Conservation (phyloP, 768 basidiomycete species). For the Boletellus emodensis region DNA sequence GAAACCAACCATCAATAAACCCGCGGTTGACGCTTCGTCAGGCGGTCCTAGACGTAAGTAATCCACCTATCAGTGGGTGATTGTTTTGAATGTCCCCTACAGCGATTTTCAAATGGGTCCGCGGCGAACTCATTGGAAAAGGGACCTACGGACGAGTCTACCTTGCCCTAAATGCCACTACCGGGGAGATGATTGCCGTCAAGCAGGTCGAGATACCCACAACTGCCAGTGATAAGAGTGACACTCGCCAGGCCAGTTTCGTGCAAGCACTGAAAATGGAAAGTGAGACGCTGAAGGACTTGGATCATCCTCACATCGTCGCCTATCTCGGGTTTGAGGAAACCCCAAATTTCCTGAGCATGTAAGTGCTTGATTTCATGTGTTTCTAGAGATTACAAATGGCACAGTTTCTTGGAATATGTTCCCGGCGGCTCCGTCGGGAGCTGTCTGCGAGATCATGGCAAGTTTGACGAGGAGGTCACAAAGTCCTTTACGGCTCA, state of each 20-base stretch:
- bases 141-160: constrained; percentile 97
- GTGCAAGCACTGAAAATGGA: constrained; percentile 93
- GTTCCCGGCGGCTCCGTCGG: constrained; percentile 97
- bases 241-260: constrained; percentile 76
- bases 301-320: constrained; percentile 97
- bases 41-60: constrained; percentile 65
- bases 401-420: constrained; percentile 90
- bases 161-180: constrained; percentile 91
- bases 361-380: constrained; percentile 51
- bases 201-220: constrained; percentile 97
- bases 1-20: constrained; percentile 39
- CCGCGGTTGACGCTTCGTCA: constrained; percentile 58
- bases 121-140: constrained; percentile 95
- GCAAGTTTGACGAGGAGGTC: constrained; percentile 88
- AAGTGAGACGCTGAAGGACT: constrained; percentile 92
- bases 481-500: constrained; percentile 91
- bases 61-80: constrained; percentile 3
- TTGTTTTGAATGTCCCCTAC: constrained; percentile 19
- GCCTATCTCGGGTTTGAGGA: constrained; percentile 96
- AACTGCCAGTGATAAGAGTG: constrained; percentile 87
- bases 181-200: constrained; percentile 98
- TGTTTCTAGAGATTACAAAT: background rate
- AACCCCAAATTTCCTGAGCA: constrained; percentile 83
- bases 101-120: constrained; percentile 98
- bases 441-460: constrained; percentile 84